Evolutionary conservation across 257 asterid species (phyloP).

Genomic region (Schizonepeta tenuifolia): DNA sequence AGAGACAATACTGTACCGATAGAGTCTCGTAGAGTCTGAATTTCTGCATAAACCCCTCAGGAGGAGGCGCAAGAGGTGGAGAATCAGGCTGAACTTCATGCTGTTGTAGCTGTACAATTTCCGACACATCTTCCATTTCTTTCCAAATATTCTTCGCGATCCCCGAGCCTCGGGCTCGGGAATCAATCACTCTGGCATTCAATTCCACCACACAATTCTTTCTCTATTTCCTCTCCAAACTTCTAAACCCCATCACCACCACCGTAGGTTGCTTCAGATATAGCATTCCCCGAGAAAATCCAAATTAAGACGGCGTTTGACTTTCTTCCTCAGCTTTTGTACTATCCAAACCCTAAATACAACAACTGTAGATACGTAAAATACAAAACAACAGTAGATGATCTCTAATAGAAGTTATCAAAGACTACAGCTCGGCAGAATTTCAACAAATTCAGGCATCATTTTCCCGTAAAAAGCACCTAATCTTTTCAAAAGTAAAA

Average conservation of each 20-base stretch:
- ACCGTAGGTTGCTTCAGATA: conserved; percentile 57
- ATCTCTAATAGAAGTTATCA: conserved; percentile 31
- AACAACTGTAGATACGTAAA: conserved; percentile 34
- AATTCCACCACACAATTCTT: conserved; percentile 39
- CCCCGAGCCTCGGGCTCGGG: conserved; percentile 97
- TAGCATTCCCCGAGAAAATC: conserved; percentile 53
- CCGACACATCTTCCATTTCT: conserved; percentile 53
- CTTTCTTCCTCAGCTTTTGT: conserved; percentile 17
- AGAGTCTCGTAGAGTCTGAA: conserved; percentile 88
- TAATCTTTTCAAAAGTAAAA: conserved; percentile 17
- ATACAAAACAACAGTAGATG: conserved; percentile 37
- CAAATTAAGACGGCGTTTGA: conserved; percentile 19
- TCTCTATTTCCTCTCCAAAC: conserved; percentile 36
- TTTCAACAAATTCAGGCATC: conserved; percentile 18
- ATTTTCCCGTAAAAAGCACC: background rate
- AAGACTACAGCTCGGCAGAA: conserved; percentile 3
- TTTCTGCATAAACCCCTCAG: conserved; percentile 80
- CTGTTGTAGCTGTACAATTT: conserved; percentile 41
- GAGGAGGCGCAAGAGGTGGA: conserved; percentile 38
- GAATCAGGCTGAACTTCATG: conserved; percentile 43
- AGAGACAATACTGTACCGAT: conserved; percentile 59
- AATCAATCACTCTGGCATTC: conserved; percentile 81
- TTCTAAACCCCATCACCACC: conserved; percentile 46
- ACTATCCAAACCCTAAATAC: conserved; percentile 40
- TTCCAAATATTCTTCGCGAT: conserved; percentile 34